These are phyloP conservation scores for Arctium minus DNA, from an alignment of 129 eudicot species.

Conservation along the genomic window DNA sequence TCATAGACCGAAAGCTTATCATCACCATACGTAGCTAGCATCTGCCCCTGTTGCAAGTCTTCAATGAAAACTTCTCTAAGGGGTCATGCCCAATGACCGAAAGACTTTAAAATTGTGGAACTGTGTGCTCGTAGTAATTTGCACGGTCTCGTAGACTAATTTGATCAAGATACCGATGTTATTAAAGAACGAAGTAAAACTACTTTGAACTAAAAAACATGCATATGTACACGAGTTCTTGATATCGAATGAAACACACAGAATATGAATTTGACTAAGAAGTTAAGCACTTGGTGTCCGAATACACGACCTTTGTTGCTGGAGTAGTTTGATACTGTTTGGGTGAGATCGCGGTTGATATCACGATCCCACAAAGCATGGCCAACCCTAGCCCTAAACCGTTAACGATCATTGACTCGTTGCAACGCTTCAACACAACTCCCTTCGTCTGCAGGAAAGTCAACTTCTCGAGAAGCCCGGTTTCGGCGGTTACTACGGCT, in stretches of 20 bases:
- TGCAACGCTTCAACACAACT: slow-evolving; percentile 50
- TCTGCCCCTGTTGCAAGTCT: not conserved
- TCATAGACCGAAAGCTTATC: slow-evolving; percentile 64
- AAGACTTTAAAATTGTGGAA: not conserved
- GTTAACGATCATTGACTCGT: slow-evolving; percentile 65
- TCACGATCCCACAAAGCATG: slow-evolving; percentile 70
- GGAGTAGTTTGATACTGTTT: slow-evolving; percentile 32
- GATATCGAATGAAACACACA: not conserved
- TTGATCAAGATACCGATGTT: not conserved
- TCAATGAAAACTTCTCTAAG: not conserved
- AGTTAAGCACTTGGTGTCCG: slow-evolving; percentile 41
- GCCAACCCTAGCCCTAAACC: slow-evolving; percentile 82
- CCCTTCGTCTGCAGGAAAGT: slow-evolving; percentile 71
- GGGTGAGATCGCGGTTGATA: slow-evolving; percentile 67
- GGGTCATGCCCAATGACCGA: not conserved
- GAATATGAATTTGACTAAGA: slow-evolving; percentile 16
- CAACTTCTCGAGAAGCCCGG: slow-evolving; percentile 86
- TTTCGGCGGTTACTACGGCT: slow-evolving; percentile 87
- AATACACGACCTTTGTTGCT: slow-evolving; percentile 34
- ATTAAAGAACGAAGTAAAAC: not conserved
- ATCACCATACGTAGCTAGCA: slow-evolving; percentile 52
- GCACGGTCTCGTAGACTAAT: not conserved
- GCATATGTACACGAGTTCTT: slow-evolving; percentile 14
- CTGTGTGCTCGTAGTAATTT: not conserved
- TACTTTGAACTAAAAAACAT: not conserved